Evolutionary conservation across 1,284 basidiomycete species (phyloP).

Genomic region (Ceratobasidium sp.): DNA sequence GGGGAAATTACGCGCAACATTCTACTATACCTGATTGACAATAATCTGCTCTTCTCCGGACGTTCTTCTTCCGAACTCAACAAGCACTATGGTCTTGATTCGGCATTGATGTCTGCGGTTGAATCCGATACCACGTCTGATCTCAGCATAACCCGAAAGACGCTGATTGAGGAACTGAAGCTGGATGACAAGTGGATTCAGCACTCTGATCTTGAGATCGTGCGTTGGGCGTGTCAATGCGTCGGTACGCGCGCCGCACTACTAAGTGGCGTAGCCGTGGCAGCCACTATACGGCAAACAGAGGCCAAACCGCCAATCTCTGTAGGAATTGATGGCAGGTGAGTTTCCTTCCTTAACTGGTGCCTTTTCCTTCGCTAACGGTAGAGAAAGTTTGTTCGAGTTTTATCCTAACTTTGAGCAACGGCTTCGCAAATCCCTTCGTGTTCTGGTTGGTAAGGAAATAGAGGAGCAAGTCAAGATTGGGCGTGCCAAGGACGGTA

Average conservation of each 20-base stretch:
- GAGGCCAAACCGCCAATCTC: slow-evolving; percentile 63
- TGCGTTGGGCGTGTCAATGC: slow-evolving; percentile 78
- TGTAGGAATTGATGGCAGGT: slow-evolving; percentile 92
- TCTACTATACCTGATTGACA: slow-evolving; percentile 86
- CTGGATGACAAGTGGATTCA: slow-evolving; percentile 52
- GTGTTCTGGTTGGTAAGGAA: slow-evolving; percentile 77
- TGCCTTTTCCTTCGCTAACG: slow-evolving; percentile 40
- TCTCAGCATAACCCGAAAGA: slow-evolving; percentile 42
- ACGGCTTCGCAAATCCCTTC: slow-evolving; percentile 75
- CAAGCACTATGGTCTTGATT: slow-evolving; percentile 92
- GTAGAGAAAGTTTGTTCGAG: slow-evolving; percentile 91
- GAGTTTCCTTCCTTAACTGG: slow-evolving; percentile 42
- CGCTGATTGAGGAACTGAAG: slow-evolving; percentile 23
- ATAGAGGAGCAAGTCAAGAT: slow-evolving; percentile 83
- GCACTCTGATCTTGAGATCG: slow-evolving; percentile 69
- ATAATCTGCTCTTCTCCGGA: slow-evolving; percentile 75
- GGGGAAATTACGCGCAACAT: slow-evolving; percentile 92
- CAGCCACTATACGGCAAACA: slow-evolving; percentile 85
- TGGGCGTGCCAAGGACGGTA: slow-evolving; percentile 95
- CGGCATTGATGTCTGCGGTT: slow-evolving; percentile 88
- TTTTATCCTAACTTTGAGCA: slow-evolving; percentile 87
- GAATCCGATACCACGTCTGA: slow-evolving; percentile 56
- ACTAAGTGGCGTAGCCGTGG: slow-evolving; percentile 86
- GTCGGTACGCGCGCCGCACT: slow-evolving; percentile 85
- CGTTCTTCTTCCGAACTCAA: slow-evolving; percentile 77